Evolutionary conservation across 1,284 basidiomycete genomes (phyloP), one percentile per base, ranked within the genome.

Genomic region (Apiotrichum brassicae): DNA sequence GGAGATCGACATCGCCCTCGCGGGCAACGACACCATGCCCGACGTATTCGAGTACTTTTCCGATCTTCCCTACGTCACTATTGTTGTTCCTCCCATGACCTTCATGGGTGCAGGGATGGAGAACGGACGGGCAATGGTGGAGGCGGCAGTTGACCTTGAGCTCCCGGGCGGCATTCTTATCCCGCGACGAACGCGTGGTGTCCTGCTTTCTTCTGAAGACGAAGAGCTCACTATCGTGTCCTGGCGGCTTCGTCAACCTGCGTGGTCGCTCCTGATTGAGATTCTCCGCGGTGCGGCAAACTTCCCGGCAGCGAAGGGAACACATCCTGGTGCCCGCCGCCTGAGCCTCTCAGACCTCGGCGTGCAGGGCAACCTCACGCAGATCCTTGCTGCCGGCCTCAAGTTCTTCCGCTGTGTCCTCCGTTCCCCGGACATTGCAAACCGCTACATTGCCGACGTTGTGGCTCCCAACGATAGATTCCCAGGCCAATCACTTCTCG

Each of bases 81-180:
- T 54, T 7, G n/a, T 18, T 38, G 54, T 35, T 11, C 54, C 39
- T 41, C 58, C 47, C 16, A 54, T 16, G 34, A 33, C 48, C 25
- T 46, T 56, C 50, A 28, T 55, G 43, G 49, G 61, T 40, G 35
- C 56, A 4, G 61, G 58, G 1, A 46, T 50, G 12, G 64, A 70
- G 26, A 50, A 57, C 11, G 61, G 60, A 3, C 49, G 54, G n/a
- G 44, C 48, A 26, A 28, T 55, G 3, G 62, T 69, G 16, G 61
- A 64, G 35, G 57, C 64, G 8, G 34, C 51, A 2, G 51, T 52
- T 24, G 52, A 59, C 18, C 22, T 66, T 11, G 54, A 60, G 18
- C 48, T 72, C 11, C 70, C 70, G 13, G 70, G 68, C 11, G 70
- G 65, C 7, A 53, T 33, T 0, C 38, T 55, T 18, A 57, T 70